Evolutionary conservation across 2,329 filamentous ascomycete species (phyloP).

Genomic region (Penicillium sp.): DNA sequence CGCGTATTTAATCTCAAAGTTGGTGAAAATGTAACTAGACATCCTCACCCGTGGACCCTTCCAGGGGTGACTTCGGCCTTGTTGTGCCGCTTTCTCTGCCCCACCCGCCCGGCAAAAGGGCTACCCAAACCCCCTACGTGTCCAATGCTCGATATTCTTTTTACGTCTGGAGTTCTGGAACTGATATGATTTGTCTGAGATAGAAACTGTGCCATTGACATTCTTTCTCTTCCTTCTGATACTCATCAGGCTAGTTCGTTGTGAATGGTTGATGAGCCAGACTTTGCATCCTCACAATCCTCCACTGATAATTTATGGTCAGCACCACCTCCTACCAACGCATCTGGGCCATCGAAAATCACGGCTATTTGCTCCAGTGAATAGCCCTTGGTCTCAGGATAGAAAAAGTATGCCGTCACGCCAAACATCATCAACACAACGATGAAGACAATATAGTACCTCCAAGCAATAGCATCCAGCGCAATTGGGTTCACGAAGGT

Average conservation of each 20-base stretch:
- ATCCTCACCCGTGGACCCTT: too few species aligned
- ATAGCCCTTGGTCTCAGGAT: not conserved
- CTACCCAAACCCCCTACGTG: too few species aligned
- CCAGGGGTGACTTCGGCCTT: too few species aligned
- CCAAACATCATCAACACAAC: constrained; percentile 5
- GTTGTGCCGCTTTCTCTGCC: too few species aligned
- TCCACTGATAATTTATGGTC: not conserved
- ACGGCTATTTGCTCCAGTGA: not conserved
- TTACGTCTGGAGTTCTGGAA: too few species aligned
- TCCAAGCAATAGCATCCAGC: constrained; percentile 23
- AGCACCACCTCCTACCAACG: not conserved
- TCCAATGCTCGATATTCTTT: too few species aligned
- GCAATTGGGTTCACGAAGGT: constrained; percentile 26
- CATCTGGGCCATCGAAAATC: not conserved
- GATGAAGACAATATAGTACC: constrained; percentile 26
- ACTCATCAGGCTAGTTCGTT: not conserved
- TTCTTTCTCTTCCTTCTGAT: not conserved
- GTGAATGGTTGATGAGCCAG: not conserved
- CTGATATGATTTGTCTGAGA: too few species aligned
- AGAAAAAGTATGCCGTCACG: not conserved
- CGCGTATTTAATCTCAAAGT: too few species aligned
- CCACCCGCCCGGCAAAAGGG: too few species aligned
- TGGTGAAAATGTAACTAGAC: too few species aligned
- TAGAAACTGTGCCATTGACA: not conserved
- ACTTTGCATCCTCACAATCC: not conserved